Conservation (phyloP, 345 rosid species). For the Lumnitzera littorea region DNA sequence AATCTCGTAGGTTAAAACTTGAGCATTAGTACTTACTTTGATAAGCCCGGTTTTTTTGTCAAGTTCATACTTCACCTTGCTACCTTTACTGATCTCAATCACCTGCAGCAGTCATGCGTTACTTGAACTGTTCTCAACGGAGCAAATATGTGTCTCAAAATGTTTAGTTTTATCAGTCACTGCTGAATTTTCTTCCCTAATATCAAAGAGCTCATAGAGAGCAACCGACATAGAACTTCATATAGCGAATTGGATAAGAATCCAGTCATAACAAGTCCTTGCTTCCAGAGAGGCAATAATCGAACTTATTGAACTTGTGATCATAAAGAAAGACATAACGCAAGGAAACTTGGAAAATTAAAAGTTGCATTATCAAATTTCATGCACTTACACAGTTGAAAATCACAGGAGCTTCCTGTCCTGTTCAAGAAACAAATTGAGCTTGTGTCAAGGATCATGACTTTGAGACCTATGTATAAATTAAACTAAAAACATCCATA, state of each 20-base stretch:
- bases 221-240: no score
- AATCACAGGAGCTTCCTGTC: conserved; percentile 83
- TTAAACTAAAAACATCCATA: not conserved
- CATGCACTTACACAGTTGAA: conserved; percentile 67
- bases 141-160: not conserved
- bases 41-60: conserved; percentile 95
- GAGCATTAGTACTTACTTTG: conserved; percentile 43
- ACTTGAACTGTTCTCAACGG: not conserved
- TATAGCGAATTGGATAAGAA: no score
- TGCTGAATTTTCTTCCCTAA: no score
- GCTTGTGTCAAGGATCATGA: not conserved
- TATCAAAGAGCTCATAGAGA: no score
- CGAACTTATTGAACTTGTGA: no score
- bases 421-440: conserved; percentile 21
- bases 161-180: not conserved
- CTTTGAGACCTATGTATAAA: not conserved
- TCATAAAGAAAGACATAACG: no score
- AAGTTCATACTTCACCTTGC: conserved; percentile 98
- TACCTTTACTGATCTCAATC: conserved; percentile 86
- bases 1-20: not conserved
- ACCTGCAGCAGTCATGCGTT: conserved; percentile 40
- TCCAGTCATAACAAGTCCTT: no score
- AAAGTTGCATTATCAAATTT: not conserved
- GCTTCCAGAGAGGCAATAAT: no score
- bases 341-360: no score